Percentiles rank a stretch among this genome's conserved stretches.
phyloP scores from a whole-genome alignment of 176 grass and related monocot species.

The Elymus sibiricus region DNA sequence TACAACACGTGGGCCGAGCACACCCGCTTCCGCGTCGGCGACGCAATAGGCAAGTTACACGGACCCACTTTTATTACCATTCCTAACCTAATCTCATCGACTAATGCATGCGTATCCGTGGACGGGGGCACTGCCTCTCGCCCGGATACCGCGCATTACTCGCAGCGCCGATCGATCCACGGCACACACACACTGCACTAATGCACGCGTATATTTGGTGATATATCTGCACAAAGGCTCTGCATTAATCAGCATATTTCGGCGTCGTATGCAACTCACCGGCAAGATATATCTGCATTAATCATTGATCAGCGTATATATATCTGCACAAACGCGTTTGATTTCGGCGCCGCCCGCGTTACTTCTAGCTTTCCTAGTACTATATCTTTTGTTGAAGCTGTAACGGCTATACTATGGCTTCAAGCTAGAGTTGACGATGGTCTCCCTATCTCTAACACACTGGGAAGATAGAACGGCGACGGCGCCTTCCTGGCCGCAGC shows the following conservation, averaged over 20 bases:
- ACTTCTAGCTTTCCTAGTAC: no score
- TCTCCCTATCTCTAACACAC: no score
- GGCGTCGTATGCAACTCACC: no score
- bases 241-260: not conserved
- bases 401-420: not conserved
- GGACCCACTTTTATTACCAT: no score
- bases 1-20: slow-evolving; percentile 81
- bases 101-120: not conserved
- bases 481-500: no score
- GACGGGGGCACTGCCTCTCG: not conserved
- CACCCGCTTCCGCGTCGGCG: slow-evolving; percentile 73
- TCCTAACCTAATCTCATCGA: not conserved
- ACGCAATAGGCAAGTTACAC: slow-evolving; percentile 51
- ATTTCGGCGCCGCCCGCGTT: no score
- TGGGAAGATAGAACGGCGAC: not conserved
- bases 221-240: no score
- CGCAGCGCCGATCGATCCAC: not conserved
- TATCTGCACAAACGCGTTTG: no score
- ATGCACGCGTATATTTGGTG: no score
- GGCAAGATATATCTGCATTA: no score
- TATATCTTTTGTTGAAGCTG: no score
- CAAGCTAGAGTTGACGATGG: not conserved
- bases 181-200: not conserved
- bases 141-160: not conserved
- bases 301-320: no score